Percentiles rank a stretch among this genome's conserved stretches.
Conservation (phyloP, 2,329 filamentous ascomycete genomes). For the Anthostomella pinea region DNA sequence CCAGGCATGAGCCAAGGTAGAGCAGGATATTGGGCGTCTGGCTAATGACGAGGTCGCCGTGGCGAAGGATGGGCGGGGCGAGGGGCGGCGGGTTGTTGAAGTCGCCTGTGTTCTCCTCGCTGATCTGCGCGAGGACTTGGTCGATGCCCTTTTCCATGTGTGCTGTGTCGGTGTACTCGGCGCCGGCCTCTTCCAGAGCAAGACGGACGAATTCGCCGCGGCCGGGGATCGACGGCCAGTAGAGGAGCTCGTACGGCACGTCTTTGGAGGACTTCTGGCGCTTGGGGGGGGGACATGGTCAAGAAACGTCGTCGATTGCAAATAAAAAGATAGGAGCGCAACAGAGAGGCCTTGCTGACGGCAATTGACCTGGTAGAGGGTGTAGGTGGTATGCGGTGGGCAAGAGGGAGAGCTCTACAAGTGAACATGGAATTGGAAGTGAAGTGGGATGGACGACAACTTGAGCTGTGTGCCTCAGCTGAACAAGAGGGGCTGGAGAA, state of each 20-base stretch:
- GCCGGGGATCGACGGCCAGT: conserved; percentile 70
- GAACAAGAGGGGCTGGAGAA: too few species aligned
- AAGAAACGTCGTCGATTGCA: neutral
- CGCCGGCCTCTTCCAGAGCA: conserved; percentile 65
- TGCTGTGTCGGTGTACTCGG: conserved; percentile 61
- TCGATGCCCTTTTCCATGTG: conserved; percentile 47
- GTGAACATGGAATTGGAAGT: too few species aligned
- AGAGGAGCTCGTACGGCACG: conserved; percentile 61
- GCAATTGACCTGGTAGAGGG: conserved; percentile 1
- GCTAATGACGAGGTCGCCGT: conserved; percentile 59
- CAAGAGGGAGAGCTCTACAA: neutral
- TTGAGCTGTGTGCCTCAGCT: too few species aligned
- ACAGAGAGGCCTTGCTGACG: neutral
- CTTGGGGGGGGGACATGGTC: conserved; percentile 30
- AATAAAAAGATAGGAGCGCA: too few species aligned
- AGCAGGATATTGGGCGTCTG: conserved; percentile 73
- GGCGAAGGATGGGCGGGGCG: conserved; percentile 64
- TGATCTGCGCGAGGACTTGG: conserved; percentile 47
- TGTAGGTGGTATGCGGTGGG: too few species aligned
- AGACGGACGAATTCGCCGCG: conserved; percentile 74
- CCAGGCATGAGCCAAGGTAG: conserved; percentile 63
- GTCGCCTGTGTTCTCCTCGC: conserved; percentile 44
- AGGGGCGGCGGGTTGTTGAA: conserved; percentile 61
- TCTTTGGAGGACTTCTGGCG: conserved; percentile 43
- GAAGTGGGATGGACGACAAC: too few species aligned